A percentile compares a stretch with the other conserved stretches of the same genome.
phyloP scores from a whole-genome alignment of 2,329 filamentous ascomycete species.

The Talaromyces sp. region DNA sequence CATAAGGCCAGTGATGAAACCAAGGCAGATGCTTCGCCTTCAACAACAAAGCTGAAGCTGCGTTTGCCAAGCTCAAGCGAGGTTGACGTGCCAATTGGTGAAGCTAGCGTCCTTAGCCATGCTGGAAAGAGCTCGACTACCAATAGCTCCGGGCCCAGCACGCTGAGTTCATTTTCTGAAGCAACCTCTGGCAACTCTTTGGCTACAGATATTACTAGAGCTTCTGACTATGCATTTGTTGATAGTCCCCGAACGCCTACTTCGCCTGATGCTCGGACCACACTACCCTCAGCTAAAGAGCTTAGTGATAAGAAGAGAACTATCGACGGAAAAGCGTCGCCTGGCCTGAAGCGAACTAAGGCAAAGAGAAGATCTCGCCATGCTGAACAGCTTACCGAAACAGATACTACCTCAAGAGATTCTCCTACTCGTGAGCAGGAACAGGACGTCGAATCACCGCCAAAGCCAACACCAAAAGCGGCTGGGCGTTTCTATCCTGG shows the following conservation, averaged over 20 bases:
- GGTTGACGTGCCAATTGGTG: conserved; percentile 61
- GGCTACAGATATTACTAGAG: conserved; percentile 31
- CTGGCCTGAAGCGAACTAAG: conserved; percentile 39
- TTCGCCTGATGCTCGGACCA: conserved; percentile 25
- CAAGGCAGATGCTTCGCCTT: conserved; percentile 22
- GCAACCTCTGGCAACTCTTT: conserved; percentile 29
- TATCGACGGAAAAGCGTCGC: conserved; percentile 31
- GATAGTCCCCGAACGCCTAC: conserved; percentile 23
- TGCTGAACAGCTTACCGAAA: conserved; percentile 31
- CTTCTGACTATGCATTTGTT: conserved; percentile 31
- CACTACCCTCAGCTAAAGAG: conserved; percentile 30
- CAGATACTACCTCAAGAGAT: conserved; percentile 25
- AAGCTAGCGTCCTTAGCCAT: conserved; percentile 47
- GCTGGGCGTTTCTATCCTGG: conserved; percentile 13
- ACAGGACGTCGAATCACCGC: conserved; percentile 20
- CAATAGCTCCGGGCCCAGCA: conserved; percentile 32
- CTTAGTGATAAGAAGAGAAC: conserved; percentile 23
- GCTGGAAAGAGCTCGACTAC: conserved; percentile 39
- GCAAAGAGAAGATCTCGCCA: conserved; percentile 41
- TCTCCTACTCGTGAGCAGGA: conserved; percentile 25
- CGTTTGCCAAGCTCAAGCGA: conserved; percentile 47
- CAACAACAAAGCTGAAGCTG: conserved; percentile 34
- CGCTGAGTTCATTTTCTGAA: conserved; percentile 27
- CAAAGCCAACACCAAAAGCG: conserved; percentile 18
- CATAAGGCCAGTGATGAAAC: conserved; percentile 24